Base-by-base conservation (phyloP, 2,329 filamentous ascomycete species). In the Trichoderma oligosporum region DNA sequence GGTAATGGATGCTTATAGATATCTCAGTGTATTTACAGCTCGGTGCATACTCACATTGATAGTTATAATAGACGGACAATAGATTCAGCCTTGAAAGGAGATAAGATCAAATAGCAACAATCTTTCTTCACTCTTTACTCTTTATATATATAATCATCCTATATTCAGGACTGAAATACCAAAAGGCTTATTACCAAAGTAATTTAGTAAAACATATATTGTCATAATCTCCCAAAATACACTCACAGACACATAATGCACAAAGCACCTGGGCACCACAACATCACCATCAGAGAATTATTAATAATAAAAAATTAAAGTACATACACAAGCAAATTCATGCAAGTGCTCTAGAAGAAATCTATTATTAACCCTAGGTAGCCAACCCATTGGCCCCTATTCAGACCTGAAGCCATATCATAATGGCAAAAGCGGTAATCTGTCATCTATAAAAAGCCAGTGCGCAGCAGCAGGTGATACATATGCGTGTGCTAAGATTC, bases 381-480 rank as follows among this genome's bases (percentile, higher is more conserved):
- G 22, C 18, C 18, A 20, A 20, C 12, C 29, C 51, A 45, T n/a
- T 20, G 9, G n/a, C 11, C 41, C 16, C 11, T n/a, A n/a, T 42
- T 27, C 24, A 45, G 39, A 54, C 31, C 20, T 25, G 12, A 20
- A 27, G 22, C 36, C 47, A 36, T 48, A 16, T 36, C 45, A n/a
- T 25, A 31, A 51, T 22, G 47, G 24, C 24, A 2, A 6, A 48
- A 35, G 14, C 11, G 39, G 20, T 25, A 22, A 53, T 6, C 45
- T 46, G 51, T 29, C 51, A 46, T 55, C 51, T 55, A 55, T 55
- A 54, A 29, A 14, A 29, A 38, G 14, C 48, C 51, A 55, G 51
- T n/a, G n/a, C 41, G 51, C 51, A 55, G 31, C 51, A 46, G 41
- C 51, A 55, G 51, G 41, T n/a, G n/a, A n/a, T 55, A 55, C 38